Percentiles rank a stretch among this genome's conserved stretches.
Evolutionary conservation across 176 grass and related monocot species (phyloP).

Genomic region (Eragrostis nindensis): DNA sequence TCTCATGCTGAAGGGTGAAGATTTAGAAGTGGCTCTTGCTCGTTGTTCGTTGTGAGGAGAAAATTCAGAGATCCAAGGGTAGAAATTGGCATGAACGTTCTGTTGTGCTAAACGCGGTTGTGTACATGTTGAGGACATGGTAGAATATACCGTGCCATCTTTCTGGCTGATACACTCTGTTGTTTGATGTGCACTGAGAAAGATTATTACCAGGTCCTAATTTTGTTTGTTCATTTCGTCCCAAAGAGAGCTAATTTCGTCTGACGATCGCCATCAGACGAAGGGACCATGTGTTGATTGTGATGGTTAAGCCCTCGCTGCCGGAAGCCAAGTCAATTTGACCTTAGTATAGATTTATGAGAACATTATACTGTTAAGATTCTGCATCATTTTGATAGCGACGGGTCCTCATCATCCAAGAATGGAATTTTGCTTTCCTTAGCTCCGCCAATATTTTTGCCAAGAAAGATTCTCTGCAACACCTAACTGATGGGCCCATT

Average conservation of each 20-base stretch:
- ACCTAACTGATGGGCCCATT: background rate
- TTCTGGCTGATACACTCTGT: no score
- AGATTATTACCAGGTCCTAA: background rate
- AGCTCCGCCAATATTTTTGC: background rate
- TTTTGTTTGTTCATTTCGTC: no score
- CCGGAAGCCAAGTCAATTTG: no score
- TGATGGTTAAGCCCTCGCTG: background rate
- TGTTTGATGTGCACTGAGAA: background rate
- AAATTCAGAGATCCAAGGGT: background rate
- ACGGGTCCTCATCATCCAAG: no score
- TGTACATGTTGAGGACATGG: background rate
- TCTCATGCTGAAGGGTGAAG: background rate
- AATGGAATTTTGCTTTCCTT: background rate
- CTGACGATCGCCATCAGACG: background rate
- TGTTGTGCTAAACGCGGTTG: background rate
- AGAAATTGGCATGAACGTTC: background rate
- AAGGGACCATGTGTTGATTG: background rate
- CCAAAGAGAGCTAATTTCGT: background rate
- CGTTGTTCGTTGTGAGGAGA: background rate
- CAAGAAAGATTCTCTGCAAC: background rate
- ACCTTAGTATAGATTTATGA: no score
- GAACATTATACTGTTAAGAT: background rate
- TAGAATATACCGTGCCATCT: background rate
- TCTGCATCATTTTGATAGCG: background rate
- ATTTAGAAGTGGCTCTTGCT: background rate